Conservation (phyloP, 176 grass and related monocot species). For the Oropetium thomaeum region DNA sequence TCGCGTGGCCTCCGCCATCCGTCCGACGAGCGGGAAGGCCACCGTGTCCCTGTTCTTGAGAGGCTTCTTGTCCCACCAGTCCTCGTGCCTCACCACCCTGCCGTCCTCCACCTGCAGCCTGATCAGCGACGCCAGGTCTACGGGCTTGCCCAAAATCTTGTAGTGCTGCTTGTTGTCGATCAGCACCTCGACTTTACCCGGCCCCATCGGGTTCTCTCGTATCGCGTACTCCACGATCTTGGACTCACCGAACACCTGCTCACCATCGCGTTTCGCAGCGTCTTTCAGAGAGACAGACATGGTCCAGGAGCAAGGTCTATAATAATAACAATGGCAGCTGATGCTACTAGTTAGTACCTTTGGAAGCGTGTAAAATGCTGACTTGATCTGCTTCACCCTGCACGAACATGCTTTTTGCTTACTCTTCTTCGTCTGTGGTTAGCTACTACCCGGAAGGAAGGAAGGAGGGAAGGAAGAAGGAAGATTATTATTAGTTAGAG, state of each 20-base stretch:
- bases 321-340: too few species aligned
- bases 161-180: conserved; percentile 60
- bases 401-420: too few species aligned
- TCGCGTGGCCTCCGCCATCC: conserved; percentile 32
- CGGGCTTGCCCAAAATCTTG: conserved; percentile 29
- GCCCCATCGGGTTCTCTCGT: neutral
- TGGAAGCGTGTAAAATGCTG: conserved; percentile 36
- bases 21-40: conserved; percentile 30
- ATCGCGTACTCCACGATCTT: conserved; percentile 35
- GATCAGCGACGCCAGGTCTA: conserved; percentile 43
- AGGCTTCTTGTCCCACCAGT: conserved; percentile 61
- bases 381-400: conserved; percentile 51
- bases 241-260: conserved; percentile 33
- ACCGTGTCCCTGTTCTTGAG: conserved; percentile 45
- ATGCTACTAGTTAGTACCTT: too few species aligned
- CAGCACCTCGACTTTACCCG: conserved; percentile 27
- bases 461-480: too few species aligned
- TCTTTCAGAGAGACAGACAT: too few species aligned
- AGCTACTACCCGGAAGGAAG: too few species aligned
- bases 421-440: too few species aligned
- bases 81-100: conserved; percentile 37
- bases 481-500: too few species aligned
- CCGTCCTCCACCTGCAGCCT: conserved; percentile 31
- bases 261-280: too few species aligned
- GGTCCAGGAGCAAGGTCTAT: too few species aligned